Evolutionary conservation across 331 rosid species (phyloP), one percentile per base, ranked within the genome.

Genomic region (Arachis monticola): DNA sequence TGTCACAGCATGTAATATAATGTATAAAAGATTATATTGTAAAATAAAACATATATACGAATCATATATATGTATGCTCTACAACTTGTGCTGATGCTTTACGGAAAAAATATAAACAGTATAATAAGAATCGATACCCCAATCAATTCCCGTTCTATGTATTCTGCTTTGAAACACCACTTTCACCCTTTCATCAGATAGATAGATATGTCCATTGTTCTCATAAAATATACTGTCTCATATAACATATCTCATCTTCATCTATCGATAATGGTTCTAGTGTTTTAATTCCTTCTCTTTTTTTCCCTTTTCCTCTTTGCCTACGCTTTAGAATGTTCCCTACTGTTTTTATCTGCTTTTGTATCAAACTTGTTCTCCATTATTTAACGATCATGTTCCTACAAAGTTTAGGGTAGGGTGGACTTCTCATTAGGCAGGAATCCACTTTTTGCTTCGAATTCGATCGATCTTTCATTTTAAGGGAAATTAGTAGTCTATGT

Each of bases 261-360:
- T 64, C 67, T 9, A 7, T 12, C 1, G 1, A 10, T 75, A 50
- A 74, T 53, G 32, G 13, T 8, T 27, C 35, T 64, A 0, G 27
- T 67, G 6, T 46, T 52, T 58, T 42, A 74, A 74, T 44, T 68
- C 46, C 12, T 50, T 6, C 50, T 75, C 40, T 4, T 31, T 59
- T 7, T 45, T 66, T 64, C 41, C 7, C 32, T 58, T 10, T 69
- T 69, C 38, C 47, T 60, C 66, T 67, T 73, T 73, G 60, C 53
- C 75, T 10, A 61, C 14, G 12, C 74, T 75, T 81, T 75, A 63
- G 84, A 80, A 75, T 80, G 73, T 69, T 62, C 69, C 69, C 32
- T 31, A 74, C 80, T 61, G 46, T 75, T 70, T 70, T 75, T 55
- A 53, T 22, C 45, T 64, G 41, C 70, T 64, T 75, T 81, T 64